These are phyloP conservation scores for Elaeagnus macrophylla DNA, from an alignment of 306 rosid species.

Conservation along the genomic window DNA sequence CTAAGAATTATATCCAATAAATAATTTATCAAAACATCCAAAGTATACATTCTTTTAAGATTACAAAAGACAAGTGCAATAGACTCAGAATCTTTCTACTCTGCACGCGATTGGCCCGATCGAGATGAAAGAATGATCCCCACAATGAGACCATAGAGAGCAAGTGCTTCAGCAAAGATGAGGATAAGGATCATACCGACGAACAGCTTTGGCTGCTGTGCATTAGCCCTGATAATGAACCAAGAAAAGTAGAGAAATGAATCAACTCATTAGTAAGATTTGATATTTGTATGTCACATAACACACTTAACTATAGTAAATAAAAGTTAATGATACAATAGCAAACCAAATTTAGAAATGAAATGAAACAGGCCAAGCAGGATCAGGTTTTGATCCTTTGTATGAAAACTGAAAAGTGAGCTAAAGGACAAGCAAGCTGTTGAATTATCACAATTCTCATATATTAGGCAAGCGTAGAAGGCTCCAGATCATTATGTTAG, in stretches of 20 bases:
- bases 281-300: background rate
- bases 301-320: background rate
- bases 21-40: conserved; percentile 3
- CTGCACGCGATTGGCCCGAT: conserved; percentile 74
- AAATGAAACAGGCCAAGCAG: conserved; percentile 5
- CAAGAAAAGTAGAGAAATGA: conserved; percentile 6
- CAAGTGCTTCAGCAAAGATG: conserved; percentile 75
- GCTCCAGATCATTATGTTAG: background rate
- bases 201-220: conserved; percentile 82
- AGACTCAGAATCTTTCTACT: conserved; percentile 18
- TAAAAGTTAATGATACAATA: background rate
- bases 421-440: background rate
- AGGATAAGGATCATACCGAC: conserved; percentile 78
- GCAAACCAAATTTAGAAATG: conserved; percentile 2
- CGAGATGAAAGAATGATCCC: conserved; percentile 82
- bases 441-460: background rate
- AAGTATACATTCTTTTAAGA: background rate
- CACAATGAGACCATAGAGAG: conserved; percentile 72
- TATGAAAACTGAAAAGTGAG: background rate
- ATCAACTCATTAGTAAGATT: too few species aligned
- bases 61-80: background rate
- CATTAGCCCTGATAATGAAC: conserved; percentile 52
- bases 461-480: background rate
- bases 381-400: background rate
- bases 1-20: conserved; percentile 7